Percentiles rank a stretch among this genome's conserved stretches.
phyloP scores from a whole-genome alignment of 345 rosid genomes.

The Acer campestre region DNA sequence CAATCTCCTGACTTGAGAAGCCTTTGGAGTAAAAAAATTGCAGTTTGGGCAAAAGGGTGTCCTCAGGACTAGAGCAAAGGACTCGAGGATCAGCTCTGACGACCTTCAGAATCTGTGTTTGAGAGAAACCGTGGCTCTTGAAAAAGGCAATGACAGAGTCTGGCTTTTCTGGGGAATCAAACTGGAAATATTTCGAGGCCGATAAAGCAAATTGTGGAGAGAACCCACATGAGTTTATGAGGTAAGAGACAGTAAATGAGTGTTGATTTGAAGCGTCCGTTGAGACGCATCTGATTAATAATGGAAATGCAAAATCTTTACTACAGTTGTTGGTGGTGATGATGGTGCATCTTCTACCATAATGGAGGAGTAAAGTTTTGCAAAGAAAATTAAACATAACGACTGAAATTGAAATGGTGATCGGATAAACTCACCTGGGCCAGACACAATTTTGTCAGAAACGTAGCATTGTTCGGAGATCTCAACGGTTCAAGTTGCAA shows the following conservation, averaged over 20 bases:
- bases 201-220: slow-evolving; percentile 16
- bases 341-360: too few species aligned
- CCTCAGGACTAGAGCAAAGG: too few species aligned
- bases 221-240: slow-evolving; percentile 26
- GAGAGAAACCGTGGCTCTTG: slow-evolving; percentile 28
- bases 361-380: not conserved
- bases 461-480: too few species aligned
- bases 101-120: slow-evolving; percentile 21
- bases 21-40: too few species aligned
- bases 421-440: too few species aligned
- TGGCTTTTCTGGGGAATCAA: slow-evolving; percentile 4
- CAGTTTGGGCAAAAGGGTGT: too few species aligned
- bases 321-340: too few species aligned
- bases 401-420: not conserved
- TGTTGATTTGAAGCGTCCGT: not conserved
- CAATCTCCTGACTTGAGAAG: too few species aligned
- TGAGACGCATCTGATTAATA: not conserved
- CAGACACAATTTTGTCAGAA: too few species aligned
- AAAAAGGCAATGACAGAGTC: slow-evolving; percentile 24
- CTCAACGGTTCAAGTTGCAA: too few species aligned
- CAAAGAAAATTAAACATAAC: not conserved
- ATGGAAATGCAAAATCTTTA: not conserved
- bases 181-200: slow-evolving; percentile 7
- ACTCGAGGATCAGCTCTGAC: not conserved
- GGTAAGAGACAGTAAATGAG: slow-evolving; percentile 24